phyloP scores from a whole-genome alignment of 2,329 filamentous ascomycete species.

The Rutstroemia sp. region DNA sequence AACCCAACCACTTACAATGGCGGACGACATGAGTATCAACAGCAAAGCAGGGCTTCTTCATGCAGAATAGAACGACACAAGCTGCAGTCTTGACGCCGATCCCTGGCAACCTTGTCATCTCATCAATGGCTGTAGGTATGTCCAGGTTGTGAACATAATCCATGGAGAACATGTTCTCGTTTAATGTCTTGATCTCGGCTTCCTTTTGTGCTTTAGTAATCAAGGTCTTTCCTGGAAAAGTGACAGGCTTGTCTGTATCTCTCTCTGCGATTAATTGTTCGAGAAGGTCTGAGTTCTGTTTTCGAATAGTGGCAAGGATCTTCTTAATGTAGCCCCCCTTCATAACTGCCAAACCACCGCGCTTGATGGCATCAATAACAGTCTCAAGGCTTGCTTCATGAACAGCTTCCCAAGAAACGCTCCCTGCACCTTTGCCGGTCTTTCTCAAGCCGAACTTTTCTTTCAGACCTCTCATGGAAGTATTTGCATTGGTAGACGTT shows the following conservation, averaged over 20 bases:
- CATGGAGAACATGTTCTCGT: conserved; percentile 50
- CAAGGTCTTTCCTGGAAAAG: conserved; percentile 35
- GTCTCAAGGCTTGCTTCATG: conserved; percentile 49
- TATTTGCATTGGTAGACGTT: conserved; percentile 46
- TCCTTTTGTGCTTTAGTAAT: conserved; percentile 43
- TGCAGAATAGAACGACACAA: conserved; percentile 49
- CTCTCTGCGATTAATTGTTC: conserved; percentile 40
- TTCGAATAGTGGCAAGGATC: conserved; percentile 65
- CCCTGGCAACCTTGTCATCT: conserved; percentile 43
- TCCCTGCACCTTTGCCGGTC: conserved; percentile 59
- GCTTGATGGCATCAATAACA: conserved; percentile 61
- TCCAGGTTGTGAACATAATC: conserved; percentile 42
- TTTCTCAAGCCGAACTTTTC: conserved; percentile 55
- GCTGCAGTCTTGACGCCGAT: conserved; percentile 51
- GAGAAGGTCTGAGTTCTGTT: conserved; percentile 54
- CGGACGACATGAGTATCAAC: conserved; percentile 51
- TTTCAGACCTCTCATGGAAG: conserved; percentile 59
- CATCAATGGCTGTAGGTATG: conserved; percentile 41
- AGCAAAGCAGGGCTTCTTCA: conserved; percentile 46
- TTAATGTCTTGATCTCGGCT: conserved; percentile 47
- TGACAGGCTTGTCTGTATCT: conserved; percentile 33
- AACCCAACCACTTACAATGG: conserved; percentile 45
- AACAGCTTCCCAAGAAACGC: conserved; percentile 69
- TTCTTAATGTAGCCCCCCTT: conserved; percentile 68
- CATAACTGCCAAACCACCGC: conserved; percentile 61